Evolutionary conservation across 139 green algal genomes (phyloP), one percentile per base, ranked within the genome.

Genomic region (Chlorella sp.): DNA sequence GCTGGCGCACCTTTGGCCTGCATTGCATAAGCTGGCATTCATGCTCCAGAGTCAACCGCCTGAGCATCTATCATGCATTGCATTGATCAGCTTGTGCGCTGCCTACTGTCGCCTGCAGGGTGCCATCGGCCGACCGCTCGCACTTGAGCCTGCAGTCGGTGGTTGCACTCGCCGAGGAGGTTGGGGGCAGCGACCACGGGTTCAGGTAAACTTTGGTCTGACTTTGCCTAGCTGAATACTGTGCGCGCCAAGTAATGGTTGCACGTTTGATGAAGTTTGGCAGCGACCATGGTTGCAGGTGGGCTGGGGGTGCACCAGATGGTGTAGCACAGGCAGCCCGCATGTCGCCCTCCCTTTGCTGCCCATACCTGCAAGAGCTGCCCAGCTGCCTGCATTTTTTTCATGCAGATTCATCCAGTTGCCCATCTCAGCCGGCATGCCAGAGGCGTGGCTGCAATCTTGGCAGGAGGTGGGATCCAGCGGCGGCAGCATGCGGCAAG

Each of bases 351-450:
- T n/a, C n/a, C n/a, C n/a, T n/a, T n/a, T n/a, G n/a, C n/a, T n/a
- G n/a, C n/a, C n/a, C n/a, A n/a, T n/a, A n/a, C n/a, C n/a, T n/a
- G n/a, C n/a, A n/a, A n/a, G n/a, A n/a, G n/a, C n/a, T n/a, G n/a
- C n/a, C n/a, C n/a, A n/a, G n/a, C n/a, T n/a, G n/a, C n/a, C 48
- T 80, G 26, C 43, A 11, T 64, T 36, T 11, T 2, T 60, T 73
- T 22, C 11, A n/a, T 43, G 38, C 79, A 91, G 86, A 54, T 92
- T 89, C 36, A 78, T 95, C 2, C 92, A 95, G 89, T 88, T 95
- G 46, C 93, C 93, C 38, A 76, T 95, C 43, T 95, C 90, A 76
- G 77, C 76, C 2, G 43, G 22, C n/a, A 95, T 95, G 90, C 81
- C 64, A 0, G 92, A 96, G 88, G 91, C 93, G 5, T 95, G 87